Percentiles rank a stretch among this genome's conserved stretches.
Evolutionary conservation across 371 early-diverging fungal species (phyloP).

Genomic region (Saksenaea vasiformis): DNA sequence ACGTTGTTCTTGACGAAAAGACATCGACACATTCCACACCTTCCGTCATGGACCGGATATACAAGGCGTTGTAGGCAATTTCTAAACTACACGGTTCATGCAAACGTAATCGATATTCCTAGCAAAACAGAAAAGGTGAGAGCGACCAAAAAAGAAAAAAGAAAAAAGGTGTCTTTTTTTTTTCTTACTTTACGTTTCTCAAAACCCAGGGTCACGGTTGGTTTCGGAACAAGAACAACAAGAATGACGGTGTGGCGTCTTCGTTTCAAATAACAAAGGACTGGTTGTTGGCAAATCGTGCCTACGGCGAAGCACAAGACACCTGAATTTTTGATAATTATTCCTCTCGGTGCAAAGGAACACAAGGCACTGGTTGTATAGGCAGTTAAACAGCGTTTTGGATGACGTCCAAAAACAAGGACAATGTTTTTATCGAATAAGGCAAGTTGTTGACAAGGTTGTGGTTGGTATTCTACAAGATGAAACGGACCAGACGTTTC

Average conservation of each 20-base stretch:
- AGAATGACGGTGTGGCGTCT: constrained; percentile 8
- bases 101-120: constrained; percentile 11
- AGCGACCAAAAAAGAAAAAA: background rate
- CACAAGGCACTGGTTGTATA: constrained; percentile 3
- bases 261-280: background rate
- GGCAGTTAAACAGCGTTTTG: constrained; percentile 14
- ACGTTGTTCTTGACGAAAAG: constrained; percentile 1
- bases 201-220: background rate
- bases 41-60: constrained; percentile 9
- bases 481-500: constrained; percentile 15
- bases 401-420: constrained; percentile 6
- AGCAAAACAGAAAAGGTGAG: background rate
- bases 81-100: constrained; percentile 10
- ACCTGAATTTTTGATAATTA: background rate
- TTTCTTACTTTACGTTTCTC: constrained; percentile 9
- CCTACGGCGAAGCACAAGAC: constrained; percentile 3
- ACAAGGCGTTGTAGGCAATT: constrained; percentile 13
- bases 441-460: constrained; percentile 24
- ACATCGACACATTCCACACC: constrained; percentile 10
- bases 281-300: background rate
- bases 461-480: constrained; percentile 18
- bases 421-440: constrained; percentile 22
- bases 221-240: constrained; percentile 2
- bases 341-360: background rate
- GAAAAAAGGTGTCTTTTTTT: background rate